These are phyloP conservation scores for Scedosporium boydii DNA, from an alignment of 2,329 filamentous ascomycete genomes.

Conservation along the genomic window DNA sequence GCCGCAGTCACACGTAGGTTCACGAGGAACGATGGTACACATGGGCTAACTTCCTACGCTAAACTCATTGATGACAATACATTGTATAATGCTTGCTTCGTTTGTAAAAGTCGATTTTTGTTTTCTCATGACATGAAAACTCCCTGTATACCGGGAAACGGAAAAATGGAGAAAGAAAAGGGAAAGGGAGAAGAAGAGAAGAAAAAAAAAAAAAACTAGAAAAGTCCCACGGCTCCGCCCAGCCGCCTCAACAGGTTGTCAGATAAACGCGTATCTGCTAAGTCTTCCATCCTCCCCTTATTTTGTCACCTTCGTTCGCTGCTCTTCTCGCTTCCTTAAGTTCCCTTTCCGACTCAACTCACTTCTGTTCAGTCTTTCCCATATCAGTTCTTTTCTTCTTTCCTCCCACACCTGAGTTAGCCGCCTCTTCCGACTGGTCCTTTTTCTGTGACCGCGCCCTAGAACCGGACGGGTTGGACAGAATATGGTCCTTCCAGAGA, in stretches of 20 bases:
- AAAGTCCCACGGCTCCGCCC: background rate
- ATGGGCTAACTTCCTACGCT: background rate
- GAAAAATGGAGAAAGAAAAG: background rate
- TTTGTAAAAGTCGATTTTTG: background rate
- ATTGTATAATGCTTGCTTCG: background rate
- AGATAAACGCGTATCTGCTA: background rate
- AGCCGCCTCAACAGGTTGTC: background rate
- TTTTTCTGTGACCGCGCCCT: background rate
- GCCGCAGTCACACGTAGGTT: no score
- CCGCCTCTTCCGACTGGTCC: background rate
- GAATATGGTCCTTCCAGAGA: background rate
- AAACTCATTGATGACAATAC: background rate
- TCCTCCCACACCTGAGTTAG: no score
- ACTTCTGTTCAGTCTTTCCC: background rate
- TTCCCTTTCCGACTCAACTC: background rate
- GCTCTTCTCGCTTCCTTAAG: background rate
- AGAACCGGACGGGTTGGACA: background rate
- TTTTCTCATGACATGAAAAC: slow-evolving; percentile 8
- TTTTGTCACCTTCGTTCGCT: background rate
- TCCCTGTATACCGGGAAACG: slow-evolving; percentile 6
- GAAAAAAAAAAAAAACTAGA: slow-evolving; percentile 2
- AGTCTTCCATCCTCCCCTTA: background rate
- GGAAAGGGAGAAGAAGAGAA: slow-evolving; percentile 1
- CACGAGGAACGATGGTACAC: no score
- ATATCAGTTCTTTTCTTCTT: no score